Base-by-base conservation (phyloP, 345 rosid species). In the Salix viminalis region DNA sequence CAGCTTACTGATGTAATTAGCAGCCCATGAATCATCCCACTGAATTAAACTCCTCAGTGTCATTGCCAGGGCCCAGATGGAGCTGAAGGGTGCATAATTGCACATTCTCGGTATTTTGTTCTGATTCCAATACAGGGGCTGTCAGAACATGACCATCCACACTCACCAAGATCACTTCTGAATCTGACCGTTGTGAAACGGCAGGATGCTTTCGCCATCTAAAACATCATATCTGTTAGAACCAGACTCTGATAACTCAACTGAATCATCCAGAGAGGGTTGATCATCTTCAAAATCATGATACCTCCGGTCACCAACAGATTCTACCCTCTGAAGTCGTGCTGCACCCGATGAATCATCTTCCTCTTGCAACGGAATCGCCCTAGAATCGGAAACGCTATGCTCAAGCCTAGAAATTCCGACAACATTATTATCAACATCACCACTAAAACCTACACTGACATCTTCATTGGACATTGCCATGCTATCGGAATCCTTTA, bases 91-190 rank as follows among this genome's bases (percentile, higher is more conserved):
- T 91, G 69, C 82, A 80, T 65, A 89, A 78, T 78, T 87, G 87
- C 77, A 90, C 80, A 86, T 85, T 78, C 80, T 86, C 90, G 69
- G 89, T 78, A 82, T 85, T 74, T 83, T 80, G 83, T 73, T 94
- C 96, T 11, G 92, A 90, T 42, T 86, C 88, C 24, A 83, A 86
- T 60, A 94, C 85, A 21, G 98, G 97, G 0, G 98, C 98, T 36
- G 90, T 92, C 72, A 94, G 74, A 75, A 94, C 81, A 80, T 83
- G 97, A 34, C 98, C 98, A 78, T 92, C 97, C 74, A 91, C 87
- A 75, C 97, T 94, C 74, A 94, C 87, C 86, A 94, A 88, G 66
- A 94, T 86, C 65, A 94, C 96, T 81, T 89, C 92, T 14, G 98
- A 88, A 79, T 88, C 87, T 2, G 84, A 81, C 73, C 73, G 83